Percentiles rank a stretch among this genome's conserved stretches.
These are phyloP conservation scores for Cryoendolithus antarcticus DNA, from an alignment of 2,329 filamentous ascomycete genomes.

Conservation along the genomic window DNA sequence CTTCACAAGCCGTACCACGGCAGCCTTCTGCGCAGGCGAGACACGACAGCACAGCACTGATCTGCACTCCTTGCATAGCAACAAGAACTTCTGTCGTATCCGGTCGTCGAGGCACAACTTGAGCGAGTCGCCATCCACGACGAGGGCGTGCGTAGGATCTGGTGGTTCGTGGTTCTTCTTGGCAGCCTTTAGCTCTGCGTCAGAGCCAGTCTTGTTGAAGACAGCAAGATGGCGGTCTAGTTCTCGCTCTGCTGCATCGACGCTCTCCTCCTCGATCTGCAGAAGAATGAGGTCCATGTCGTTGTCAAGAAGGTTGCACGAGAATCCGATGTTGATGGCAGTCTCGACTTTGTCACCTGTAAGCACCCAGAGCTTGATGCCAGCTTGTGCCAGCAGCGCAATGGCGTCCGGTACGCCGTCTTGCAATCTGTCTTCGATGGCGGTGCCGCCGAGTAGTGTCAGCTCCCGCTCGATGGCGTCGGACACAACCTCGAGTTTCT, in stretches of 20 bases:
- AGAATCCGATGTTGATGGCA: constrained; percentile 99
- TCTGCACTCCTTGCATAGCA: constrained; percentile 94
- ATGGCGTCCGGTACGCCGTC: constrained; percentile 96
- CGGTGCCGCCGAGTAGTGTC: constrained; percentile 79
- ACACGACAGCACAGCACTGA: constrained; percentile 96
- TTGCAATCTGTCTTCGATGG: constrained; percentile 92
- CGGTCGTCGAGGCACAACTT: constrained; percentile 73
- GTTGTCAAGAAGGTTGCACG: constrained; percentile 92
- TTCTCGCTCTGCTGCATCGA: constrained; percentile 52
- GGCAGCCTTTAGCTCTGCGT: constrained; percentile 70
- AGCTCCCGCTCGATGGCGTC: constrained; percentile 86
- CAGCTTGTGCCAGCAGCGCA: constrained; percentile 74
- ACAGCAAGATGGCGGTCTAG: constrained; percentile 59
- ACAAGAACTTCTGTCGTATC: constrained; percentile 80
- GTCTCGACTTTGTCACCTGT: constrained; percentile 99
- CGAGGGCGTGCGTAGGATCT: constrained; percentile 74
- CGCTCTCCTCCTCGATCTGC: constrained; percentile 65
- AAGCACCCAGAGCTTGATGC: constrained; percentile 96
- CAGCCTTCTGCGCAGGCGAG: constrained; percentile 89
- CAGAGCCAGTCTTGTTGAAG: constrained; percentile 72
- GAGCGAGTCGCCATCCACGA: constrained; percentile 90
- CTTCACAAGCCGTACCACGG: constrained; percentile 95
- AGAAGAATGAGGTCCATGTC: constrained; percentile 94
- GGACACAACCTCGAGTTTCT: constrained; percentile 80
- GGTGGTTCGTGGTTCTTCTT: constrained; percentile 77